A percentile compares a stretch with the other conserved stretches of the same genome.
These are phyloP conservation scores for Naganishia cerealis DNA, from an alignment of 1,284 basidiomycete genomes.

Conservation along the genomic window DNA sequence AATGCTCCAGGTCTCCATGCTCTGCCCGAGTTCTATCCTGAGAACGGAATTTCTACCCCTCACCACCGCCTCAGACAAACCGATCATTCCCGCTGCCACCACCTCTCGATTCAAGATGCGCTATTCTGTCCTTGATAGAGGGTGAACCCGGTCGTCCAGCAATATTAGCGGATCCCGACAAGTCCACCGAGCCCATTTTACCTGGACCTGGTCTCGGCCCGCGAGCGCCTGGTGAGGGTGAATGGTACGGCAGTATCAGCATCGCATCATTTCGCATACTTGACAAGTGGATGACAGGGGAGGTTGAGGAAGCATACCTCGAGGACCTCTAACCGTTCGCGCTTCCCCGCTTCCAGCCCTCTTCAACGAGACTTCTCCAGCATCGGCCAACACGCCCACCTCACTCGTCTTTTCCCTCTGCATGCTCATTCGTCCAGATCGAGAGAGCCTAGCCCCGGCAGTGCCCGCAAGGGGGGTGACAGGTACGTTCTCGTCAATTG, in stretches of 20 bases:
- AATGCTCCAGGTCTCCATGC: background rate
- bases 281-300: background rate
- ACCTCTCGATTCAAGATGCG: conserved; percentile 29
- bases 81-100: conserved; percentile 14
- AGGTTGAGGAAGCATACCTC: conserved; percentile 25
- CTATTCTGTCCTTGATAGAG: conserved; percentile 33
- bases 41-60: background rate
- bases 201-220: conserved; percentile 30
- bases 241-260: background rate
- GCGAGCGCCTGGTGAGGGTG: conserved; percentile 6
- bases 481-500: conserved; percentile 8
- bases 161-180: conserved; percentile 4
- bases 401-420: conserved; percentile 9
- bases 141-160: conserved; percentile 24
- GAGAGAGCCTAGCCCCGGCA: conserved; percentile 10
- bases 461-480: conserved; percentile 11
- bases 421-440: conserved; percentile 12
- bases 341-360: conserved; percentile 31
- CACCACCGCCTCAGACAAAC: background rate
- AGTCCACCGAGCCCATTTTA: conserved; percentile 11
- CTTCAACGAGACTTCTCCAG: conserved; percentile 14
- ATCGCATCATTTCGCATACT: too few species aligned
- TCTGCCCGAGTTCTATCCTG: background rate
- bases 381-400: conserved; percentile 9
- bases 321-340: conserved; percentile 29